phyloP scores from a whole-genome alignment of 2,329 filamentous ascomycete genomes.

The Phyllosticta capitalensis region DNA sequence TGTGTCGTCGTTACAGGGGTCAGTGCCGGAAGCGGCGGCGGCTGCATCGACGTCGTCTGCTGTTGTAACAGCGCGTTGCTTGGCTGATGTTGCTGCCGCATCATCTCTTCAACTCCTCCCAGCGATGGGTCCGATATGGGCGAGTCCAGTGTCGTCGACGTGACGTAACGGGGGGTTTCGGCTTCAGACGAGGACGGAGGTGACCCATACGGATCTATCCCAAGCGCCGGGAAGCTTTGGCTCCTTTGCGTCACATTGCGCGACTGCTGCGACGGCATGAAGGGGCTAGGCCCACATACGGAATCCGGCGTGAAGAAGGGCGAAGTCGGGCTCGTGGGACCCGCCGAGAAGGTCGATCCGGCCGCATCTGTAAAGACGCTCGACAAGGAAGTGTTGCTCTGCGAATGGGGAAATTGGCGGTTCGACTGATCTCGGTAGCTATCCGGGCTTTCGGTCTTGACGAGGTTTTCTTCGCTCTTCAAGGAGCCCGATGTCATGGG shows the following conservation, averaged over 20 bases:
- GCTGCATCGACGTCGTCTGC: constrained; percentile 34
- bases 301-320: constrained; percentile 73
- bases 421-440: constrained; percentile 52
- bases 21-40: constrained; percentile 35
- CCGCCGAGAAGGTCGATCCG: constrained; percentile 59
- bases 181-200: constrained; percentile 43
- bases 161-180: constrained; percentile 44
- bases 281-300: constrained; percentile 53
- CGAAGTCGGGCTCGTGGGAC: constrained; percentile 63
- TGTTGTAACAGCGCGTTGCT: constrained; percentile 17
- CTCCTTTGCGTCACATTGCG: constrained; percentile 49
- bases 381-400: constrained; percentile 55
- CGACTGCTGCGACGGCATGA: constrained; percentile 46
- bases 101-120: constrained; percentile 31
- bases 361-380: constrained; percentile 57
- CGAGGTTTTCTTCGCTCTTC: constrained; percentile 56
- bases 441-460: constrained; percentile 48
- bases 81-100: constrained; percentile 24
- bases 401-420: constrained; percentile 52
- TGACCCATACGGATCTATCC: constrained; percentile 50
- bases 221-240: constrained; percentile 68
- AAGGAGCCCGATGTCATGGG: constrained; percentile 53
- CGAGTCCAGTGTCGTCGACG: constrained; percentile 40
- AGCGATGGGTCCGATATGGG: constrained; percentile 27
- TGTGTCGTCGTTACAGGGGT: constrained; percentile 21